Conservation (phyloP, 768 basidiomycete species). For the Phylloporus sp. region DNA sequence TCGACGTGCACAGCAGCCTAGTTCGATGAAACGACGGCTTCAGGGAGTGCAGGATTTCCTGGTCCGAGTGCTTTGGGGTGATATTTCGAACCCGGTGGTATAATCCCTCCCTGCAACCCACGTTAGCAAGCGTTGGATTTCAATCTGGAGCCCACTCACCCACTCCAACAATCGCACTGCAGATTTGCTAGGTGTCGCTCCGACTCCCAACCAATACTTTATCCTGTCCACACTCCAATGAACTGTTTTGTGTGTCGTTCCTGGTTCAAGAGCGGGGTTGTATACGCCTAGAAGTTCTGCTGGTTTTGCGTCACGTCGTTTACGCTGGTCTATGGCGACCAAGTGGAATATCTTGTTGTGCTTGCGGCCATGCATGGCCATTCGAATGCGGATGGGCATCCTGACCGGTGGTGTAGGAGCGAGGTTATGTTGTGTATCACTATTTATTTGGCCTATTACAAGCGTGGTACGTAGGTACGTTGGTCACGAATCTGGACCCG, state of each 20-base stretch:
- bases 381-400: conserved; percentile 83
- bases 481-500: conserved; percentile 48
- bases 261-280: conserved; percentile 57
- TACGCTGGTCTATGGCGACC: conserved; percentile 72
- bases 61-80: conserved; percentile 36
- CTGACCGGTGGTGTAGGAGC: conserved; percentile 1
- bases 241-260: conserved; percentile 61
- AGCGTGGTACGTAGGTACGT: background rate
- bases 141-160: conserved; percentile 38
- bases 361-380: conserved; percentile 74
- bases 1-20: background rate
- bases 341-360: conserved; percentile 78
- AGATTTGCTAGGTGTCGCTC: conserved; percentile 75
- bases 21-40: background rate
- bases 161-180: conserved; percentile 73
- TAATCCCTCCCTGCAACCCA: conserved; percentile 51
- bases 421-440: conserved; percentile 12
- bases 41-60: conserved; percentile 4
- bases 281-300: conserved; percentile 84
- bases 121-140: conserved; percentile 6
- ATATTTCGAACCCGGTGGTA: conserved; percentile 53
- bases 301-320: conserved; percentile 77
- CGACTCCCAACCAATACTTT: conserved; percentile 81
- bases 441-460: no score
- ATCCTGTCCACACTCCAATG: conserved; percentile 92